Conservation (phyloP, 441 rosid species). For the Brassica hybrid region DNA sequence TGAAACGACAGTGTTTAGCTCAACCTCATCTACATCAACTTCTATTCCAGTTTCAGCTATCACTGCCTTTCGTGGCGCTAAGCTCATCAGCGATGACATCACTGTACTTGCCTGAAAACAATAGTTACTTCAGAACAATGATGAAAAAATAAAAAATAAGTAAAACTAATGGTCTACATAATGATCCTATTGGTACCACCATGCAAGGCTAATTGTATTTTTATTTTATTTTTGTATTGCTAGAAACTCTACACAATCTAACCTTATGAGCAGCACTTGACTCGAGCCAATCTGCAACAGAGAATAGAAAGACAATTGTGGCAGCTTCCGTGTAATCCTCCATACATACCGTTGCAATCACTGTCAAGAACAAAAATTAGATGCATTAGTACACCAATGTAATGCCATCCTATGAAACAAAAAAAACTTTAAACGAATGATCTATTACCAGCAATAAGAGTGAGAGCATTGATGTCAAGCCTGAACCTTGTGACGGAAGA, state of each 20-base stretch:
- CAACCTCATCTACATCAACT: conserved; percentile 66
- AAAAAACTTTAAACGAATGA: background rate
- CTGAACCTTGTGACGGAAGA: conserved; percentile 55
- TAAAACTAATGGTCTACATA: background rate
- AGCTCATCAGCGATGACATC: conserved; percentile 77
- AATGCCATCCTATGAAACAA: background rate
- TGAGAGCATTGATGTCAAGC: conserved; percentile 65
- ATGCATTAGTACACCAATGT: conserved; percentile 4
- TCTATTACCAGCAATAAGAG: conserved; percentile 66
- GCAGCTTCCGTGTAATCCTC: conserved; percentile 78
- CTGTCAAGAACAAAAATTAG: background rate
- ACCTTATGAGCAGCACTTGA: conserved; percentile 87
- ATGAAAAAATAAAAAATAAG: background rate
- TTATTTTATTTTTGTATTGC: too few species aligned
- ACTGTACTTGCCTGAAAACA: conserved; percentile 66
- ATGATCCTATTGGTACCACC: background rate
- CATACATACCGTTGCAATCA: conserved; percentile 48
- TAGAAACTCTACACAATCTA: background rate
- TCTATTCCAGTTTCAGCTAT: conserved; percentile 77
- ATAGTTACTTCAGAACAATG: background rate
- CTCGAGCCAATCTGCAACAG: conserved; percentile 84
- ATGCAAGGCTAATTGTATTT: background rate
- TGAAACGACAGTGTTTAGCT: conserved; percentile 58
- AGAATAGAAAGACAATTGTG: conserved; percentile 77
- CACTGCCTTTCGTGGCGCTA: conserved; percentile 72